Evolutionary conservation across 2,329 filamentous ascomycete genomes (phyloP).

Genomic region (Hypoxylon sp.): DNA sequence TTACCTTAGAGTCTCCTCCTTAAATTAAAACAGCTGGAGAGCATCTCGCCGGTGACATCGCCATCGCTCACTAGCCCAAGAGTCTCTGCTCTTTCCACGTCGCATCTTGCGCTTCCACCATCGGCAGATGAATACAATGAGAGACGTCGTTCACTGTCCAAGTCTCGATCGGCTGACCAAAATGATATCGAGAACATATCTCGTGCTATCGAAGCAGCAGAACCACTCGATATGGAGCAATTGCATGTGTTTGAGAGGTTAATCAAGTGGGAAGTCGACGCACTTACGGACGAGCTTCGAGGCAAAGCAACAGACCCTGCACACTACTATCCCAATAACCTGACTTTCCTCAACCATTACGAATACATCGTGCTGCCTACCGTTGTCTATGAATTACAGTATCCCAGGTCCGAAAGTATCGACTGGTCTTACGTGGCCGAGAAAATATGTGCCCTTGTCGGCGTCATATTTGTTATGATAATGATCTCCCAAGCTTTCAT

Average conservation of each 20-base stretch:
- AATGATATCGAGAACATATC: constrained; percentile 73
- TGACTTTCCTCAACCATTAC: constrained; percentile 75
- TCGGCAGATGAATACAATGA: constrained; percentile 60
- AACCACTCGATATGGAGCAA: constrained; percentile 73
- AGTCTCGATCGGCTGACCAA: constrained; percentile 44
- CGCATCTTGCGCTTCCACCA: constrained; percentile 60
- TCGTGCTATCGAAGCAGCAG: constrained; percentile 71
- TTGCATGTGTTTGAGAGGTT: constrained; percentile 74
- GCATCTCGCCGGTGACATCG: constrained; percentile 62
- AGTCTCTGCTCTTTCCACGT: constrained; percentile 61
- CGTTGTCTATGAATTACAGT: constrained; percentile 83
- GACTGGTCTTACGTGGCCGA: constrained; percentile 83
- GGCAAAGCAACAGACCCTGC: constrained; percentile 69
- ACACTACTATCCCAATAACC: constrained; percentile 76
- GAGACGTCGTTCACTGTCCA: constrained; percentile 59
- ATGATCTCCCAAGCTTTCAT: constrained; percentile 83
- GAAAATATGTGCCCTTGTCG: constrained; percentile 78
- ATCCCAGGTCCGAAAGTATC: constrained; percentile 76
- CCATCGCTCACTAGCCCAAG: constrained; percentile 61
- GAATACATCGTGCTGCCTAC: constrained; percentile 84
- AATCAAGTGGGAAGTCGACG: constrained; percentile 76
- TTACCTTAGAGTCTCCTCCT: constrained; percentile 55
- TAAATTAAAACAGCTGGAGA: constrained; percentile 71
- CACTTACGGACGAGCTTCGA: constrained; percentile 74
- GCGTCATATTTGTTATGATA: constrained; percentile 83